phyloP scores from a whole-genome alignment of 2,329 filamentous ascomycete genomes.

The Penicillium crustosum region DNA sequence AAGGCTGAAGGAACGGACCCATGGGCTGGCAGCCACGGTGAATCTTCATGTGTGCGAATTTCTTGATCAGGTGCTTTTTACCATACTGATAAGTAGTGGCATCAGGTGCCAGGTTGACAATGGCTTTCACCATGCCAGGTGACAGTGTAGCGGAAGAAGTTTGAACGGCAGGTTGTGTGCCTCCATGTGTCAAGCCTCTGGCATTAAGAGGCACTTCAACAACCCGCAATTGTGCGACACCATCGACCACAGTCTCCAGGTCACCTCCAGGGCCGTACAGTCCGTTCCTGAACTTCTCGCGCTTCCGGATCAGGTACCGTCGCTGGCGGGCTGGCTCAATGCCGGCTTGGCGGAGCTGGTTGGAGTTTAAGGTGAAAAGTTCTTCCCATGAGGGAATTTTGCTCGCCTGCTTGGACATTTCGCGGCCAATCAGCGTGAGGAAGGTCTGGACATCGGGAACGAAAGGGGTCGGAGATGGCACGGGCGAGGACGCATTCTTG shows the following conservation, averaged over 20 bases:
- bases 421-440: constrained; percentile 85
- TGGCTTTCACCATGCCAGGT: constrained; percentile 56
- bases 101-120: constrained; percentile 60
- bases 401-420: constrained; percentile 73
- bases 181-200: constrained; percentile 27
- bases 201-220: constrained; percentile 53
- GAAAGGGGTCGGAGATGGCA: constrained; percentile 76
- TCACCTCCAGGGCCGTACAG: constrained; percentile 81
- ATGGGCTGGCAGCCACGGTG: constrained; percentile 67
- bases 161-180: constrained; percentile 27
- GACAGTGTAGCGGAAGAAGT: constrained; percentile 53
- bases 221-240: constrained; percentile 58
- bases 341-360: constrained; percentile 77
- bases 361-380: constrained; percentile 77
- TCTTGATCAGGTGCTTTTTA: constrained; percentile 48
- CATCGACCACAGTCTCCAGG: constrained; percentile 68
- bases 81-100: constrained; percentile 56
- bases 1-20: constrained; percentile 70
- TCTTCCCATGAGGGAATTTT: constrained; percentile 91
- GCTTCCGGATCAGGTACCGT: constrained; percentile 83
- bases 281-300: constrained; percentile 77
- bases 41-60: constrained; percentile 66
- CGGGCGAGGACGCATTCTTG: constrained; percentile 41
- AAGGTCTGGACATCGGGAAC: constrained; percentile 84
- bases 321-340: constrained; percentile 81